phyloP scores from a whole-genome alignment of 164 flowering plant species.

The Nymphaea thermarum region DNA sequence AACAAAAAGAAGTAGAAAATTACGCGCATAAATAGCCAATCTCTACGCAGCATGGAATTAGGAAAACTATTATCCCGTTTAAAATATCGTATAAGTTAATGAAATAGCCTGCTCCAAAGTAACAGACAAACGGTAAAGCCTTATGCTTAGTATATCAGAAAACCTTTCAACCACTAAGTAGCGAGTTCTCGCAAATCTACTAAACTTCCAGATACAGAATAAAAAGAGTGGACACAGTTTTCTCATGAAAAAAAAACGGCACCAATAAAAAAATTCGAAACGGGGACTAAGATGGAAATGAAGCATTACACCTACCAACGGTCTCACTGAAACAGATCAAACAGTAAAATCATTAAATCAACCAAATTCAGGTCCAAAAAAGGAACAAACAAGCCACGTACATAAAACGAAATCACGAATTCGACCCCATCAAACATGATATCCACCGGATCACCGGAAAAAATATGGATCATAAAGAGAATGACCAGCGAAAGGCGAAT shows the following conservation, averaged over 20 bases:
- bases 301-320: background rate
- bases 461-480: background rate
- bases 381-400: background rate
- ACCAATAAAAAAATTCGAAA: too few species aligned
- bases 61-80: too few species aligned
- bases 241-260: too few species aligned
- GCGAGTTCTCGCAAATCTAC: background rate
- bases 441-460: background rate
- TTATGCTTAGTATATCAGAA: too few species aligned
- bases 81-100: too few species aligned
- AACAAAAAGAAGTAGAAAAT: too few species aligned
- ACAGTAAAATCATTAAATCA: background rate
- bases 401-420: too few species aligned
- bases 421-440: background rate
- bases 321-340: background rate
- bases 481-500: background rate
- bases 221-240: background rate
- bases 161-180: too few species aligned
- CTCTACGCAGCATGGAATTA: too few species aligned
- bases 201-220: background rate
- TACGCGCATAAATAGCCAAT: too few species aligned
- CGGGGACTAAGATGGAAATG: background rate
- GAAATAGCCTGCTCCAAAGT: too few species aligned
- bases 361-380: background rate
- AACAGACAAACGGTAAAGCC: too few species aligned